phyloP scores from a whole-genome alignment of 2,329 filamentous ascomycete species.

The Aspergillus ochraceus region DNA sequence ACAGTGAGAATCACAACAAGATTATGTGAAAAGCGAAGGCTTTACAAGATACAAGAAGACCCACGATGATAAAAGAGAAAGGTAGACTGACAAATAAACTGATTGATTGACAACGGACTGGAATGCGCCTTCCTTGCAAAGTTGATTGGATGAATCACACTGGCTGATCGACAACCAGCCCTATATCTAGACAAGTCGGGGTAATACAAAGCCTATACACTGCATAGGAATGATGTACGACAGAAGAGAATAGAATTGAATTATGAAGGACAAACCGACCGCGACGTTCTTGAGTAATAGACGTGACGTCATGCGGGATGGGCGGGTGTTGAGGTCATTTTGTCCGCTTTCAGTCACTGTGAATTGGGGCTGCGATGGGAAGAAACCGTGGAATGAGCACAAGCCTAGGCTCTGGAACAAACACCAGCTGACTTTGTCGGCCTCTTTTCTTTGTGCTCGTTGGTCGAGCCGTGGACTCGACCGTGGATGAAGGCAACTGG shows the following conservation, averaged over 20 bases:
- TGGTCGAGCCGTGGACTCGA: background rate
- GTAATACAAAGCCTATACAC: background rate
- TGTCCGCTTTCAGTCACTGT: constrained; percentile 20
- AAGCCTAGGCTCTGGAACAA: background rate
- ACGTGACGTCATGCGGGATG: constrained; percentile 34
- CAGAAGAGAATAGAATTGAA: background rate
- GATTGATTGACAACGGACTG: background rate
- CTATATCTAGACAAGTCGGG: background rate
- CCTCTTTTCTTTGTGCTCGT: background rate
- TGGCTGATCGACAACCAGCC: background rate
- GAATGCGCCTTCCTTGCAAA: constrained; percentile 19
- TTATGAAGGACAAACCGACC: constrained; percentile 13
- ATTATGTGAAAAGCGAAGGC: background rate
- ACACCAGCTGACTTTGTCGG: background rate
- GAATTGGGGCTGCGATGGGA: constrained; percentile 3
- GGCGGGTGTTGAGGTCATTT: constrained; percentile 29
- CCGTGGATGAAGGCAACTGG: background rate
- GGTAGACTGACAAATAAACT: background rate
- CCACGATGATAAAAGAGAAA: background rate
- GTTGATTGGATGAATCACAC: background rate
- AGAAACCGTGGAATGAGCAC: background rate
- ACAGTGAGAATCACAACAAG: background rate
- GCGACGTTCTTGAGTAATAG: constrained; percentile 11
- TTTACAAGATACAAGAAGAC: background rate
- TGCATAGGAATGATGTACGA: background rate